Conservation (phyloP, 805 yeast species). For the Ogataea polymorpha region DNA sequence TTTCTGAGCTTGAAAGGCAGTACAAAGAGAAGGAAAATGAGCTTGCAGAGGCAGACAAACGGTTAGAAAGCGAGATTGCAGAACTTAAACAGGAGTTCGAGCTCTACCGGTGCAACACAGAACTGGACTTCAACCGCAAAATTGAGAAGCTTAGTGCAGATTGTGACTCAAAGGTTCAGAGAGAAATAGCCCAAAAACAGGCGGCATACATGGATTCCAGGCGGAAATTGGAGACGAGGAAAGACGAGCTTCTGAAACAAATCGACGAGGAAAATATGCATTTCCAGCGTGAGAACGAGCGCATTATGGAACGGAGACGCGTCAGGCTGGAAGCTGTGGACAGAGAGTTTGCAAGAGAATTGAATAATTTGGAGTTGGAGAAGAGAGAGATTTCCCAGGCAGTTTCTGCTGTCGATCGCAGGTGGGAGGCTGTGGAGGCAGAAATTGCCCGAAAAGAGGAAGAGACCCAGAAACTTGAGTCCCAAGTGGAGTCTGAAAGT, state of each 20-base stretch:
- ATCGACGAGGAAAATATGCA: neutral
- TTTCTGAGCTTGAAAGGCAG: constrained; percentile 14
- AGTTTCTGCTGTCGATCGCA: neutral
- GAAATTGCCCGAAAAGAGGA: neutral
- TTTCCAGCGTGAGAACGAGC: neutral
- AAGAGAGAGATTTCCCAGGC: neutral
- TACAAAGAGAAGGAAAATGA: constrained; percentile 32
- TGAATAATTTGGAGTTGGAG: neutral
- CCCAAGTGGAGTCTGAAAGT: constrained; percentile 2
- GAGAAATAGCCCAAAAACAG: constrained; percentile 35
- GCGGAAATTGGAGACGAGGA: neutral
- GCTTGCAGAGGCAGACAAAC: constrained; percentile 23
- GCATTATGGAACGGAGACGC: neutral
- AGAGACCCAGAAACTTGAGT: neutral
- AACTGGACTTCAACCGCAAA: constrained; percentile 30
- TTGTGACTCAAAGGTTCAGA: constrained; percentile 33
- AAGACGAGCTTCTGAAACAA: neutral
- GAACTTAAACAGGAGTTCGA: constrained; percentile 36
- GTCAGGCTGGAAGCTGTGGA: constrained; percentile 4
- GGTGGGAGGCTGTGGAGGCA: neutral
- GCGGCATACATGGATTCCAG: constrained; percentile 5
- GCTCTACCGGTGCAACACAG: constrained; percentile 32
- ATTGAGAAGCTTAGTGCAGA: constrained; percentile 17
- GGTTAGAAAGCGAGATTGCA: constrained; percentile 26
- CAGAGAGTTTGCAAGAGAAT: constrained; percentile 2